Percentiles rank a stretch among this genome's conserved stretches.
phyloP scores from a whole-genome alignment of 2,329 filamentous ascomycete genomes.

The Nectriaceae sp. region DNA sequence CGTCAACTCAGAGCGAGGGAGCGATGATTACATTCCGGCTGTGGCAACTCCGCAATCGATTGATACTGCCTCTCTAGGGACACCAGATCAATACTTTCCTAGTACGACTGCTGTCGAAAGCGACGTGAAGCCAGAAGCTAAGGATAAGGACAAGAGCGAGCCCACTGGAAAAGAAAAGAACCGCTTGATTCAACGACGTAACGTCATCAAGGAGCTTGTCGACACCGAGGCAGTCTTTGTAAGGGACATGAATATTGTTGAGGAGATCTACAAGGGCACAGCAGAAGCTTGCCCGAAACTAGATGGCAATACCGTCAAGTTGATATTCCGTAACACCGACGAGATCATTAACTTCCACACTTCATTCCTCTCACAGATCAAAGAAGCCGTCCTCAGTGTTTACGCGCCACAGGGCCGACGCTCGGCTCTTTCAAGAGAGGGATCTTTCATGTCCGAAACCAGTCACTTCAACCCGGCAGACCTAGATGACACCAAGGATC shows the following conservation, averaged over 20 bases:
- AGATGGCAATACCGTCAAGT: conserved; percentile 80
- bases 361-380: conserved; percentile 75
- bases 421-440: conserved; percentile 43
- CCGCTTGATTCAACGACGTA: conserved; percentile 76
- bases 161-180: conserved; percentile 60
- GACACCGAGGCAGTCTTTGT: conserved; percentile 92
- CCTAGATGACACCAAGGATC: conserved; percentile 54
- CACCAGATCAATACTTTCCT: conserved; percentile 41
- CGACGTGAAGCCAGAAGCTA: conserved; percentile 33
- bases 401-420: conserved; percentile 66
- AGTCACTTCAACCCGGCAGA: conserved; percentile 42
- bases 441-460: conserved; percentile 43
- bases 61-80: conserved; percentile 48
- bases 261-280: conserved; percentile 96
- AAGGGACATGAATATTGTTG: conserved; percentile 94
- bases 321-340: conserved; percentile 90
- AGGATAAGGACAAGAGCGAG: conserved; percentile 45
- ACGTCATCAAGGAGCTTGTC: conserved; percentile 87
- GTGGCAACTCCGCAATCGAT: conserved; percentile 48
- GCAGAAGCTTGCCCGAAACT: conserved; percentile 79
- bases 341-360: conserved; percentile 88
- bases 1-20: conserved; percentile 46
- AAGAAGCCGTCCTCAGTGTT: conserved; percentile 75
- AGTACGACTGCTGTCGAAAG: conserved; percentile 41
- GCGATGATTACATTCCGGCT: conserved; percentile 46